Evolutionary conservation across 179 eudicot genomes (phyloP), one percentile per base, ranked within the genome.

Genomic region (Vitellaria paradoxa): DNA sequence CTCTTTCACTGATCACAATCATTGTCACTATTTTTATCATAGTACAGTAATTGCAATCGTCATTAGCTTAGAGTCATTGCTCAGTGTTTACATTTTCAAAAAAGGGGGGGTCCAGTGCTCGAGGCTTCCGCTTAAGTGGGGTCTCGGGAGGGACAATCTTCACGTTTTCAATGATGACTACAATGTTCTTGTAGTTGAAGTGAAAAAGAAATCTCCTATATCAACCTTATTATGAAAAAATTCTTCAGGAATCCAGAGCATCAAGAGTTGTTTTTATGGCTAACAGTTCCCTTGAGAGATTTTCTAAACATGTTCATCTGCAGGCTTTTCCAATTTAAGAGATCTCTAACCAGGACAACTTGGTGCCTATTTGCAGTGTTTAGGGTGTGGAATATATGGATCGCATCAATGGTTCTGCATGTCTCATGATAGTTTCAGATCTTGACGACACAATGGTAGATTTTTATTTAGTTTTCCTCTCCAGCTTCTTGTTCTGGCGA

Each of bases 371-470:
- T 72, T 73, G 17, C 81, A 67, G 81, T 23, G 45, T 74, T 55
- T 17, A 37, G 76, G 66, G 14, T 21, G 46, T 56, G 40, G n/a
- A 11, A 3, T 68, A 7, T n/a, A 81, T 81, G 83, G 72, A 81
- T 65, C 30, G 80, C n/a, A 57, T 81, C 13, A 24, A 70, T 56
- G 68, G 73, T 81, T 71, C 83, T 70, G 72, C 80, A 62, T 76
- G 57, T 47, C 83, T 83, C 76, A 77, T 83, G 86, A 57, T 83
- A 23, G 83, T 80, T 60, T 77, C 86, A 18, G 86, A 83, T 77
- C 86, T 83, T 20, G 86, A 83, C 73, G 17, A 46, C 24, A 83
- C 86, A 80, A 80, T 83, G 86, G 86, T 83, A 74, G 23, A 21
- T 42, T 56, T 73, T 20, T 20, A 23, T 24, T 65, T n/a, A 13